Conservation (phyloP, 2,329 filamentous ascomycete species). For the Xylariaceae sp. region DNA sequence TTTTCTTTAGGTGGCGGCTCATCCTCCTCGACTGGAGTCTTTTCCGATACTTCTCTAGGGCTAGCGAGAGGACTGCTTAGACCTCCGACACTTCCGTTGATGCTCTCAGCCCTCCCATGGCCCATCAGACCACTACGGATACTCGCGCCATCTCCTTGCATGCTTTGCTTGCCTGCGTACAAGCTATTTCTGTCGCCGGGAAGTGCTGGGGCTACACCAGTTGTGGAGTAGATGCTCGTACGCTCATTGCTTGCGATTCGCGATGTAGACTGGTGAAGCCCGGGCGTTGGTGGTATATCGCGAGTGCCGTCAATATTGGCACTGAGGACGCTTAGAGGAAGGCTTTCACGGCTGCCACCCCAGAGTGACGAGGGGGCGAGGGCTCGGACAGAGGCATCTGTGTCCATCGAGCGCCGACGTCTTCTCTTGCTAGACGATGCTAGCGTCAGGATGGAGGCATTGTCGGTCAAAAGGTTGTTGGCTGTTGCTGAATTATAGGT, state of each 20-base stretch:
- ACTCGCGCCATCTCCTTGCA: slow-evolving; percentile 65
- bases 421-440: slow-evolving; percentile 78
- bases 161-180: slow-evolving; percentile 58
- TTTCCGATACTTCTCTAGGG: slow-evolving; percentile 41
- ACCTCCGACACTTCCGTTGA: slow-evolving; percentile 68
- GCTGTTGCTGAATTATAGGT: slow-evolving; percentile 77
- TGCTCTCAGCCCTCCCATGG: slow-evolving; percentile 77
- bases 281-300: slow-evolving; percentile 41
- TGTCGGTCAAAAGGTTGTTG: slow-evolving; percentile 77
- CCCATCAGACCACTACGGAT: slow-evolving; percentile 72
- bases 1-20: slow-evolving; percentile 14
- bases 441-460: slow-evolving; percentile 80
- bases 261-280: slow-evolving; percentile 47
- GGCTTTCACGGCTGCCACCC: slow-evolving; percentile 74
- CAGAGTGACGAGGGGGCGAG: slow-evolving; percentile 79
- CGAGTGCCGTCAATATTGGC: slow-evolving; percentile 55
- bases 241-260: slow-evolving; percentile 50
- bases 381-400: slow-evolving; percentile 78
- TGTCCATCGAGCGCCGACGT: slow-evolving; percentile 75
- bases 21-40: slow-evolving; percentile 22
- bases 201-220: slow-evolving; percentile 61
- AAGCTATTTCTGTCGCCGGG: slow-evolving; percentile 76
- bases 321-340: slow-evolving; percentile 74
- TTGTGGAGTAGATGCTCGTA: slow-evolving; percentile 77
- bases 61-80: slow-evolving; percentile 60